Conservation (phyloP, 345 rosid species). For the Crucihimalaya himalaica region DNA sequence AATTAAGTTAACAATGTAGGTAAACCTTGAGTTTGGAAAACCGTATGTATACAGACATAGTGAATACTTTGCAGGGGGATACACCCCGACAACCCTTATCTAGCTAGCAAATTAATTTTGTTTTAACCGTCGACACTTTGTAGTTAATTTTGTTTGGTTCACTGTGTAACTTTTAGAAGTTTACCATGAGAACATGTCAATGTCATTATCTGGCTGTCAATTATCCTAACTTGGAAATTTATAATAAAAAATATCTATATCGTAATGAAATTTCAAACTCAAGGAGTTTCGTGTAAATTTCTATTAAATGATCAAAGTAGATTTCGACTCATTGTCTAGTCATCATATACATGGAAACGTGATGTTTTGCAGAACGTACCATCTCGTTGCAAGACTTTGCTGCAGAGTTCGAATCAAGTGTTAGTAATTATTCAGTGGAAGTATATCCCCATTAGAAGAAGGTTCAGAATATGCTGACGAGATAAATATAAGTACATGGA, state of each 20-base stretch:
- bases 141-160: background rate
- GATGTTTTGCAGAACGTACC: slow-evolving; percentile 17
- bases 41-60: no score
- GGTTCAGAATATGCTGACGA: background rate
- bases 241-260: background rate
- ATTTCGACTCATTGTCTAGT: slow-evolving; percentile 35
- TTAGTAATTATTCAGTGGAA: background rate
- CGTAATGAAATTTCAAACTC: background rate
- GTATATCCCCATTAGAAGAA: background rate
- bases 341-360: slow-evolving; percentile 31
- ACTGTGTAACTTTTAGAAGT: background rate
- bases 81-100: no score
- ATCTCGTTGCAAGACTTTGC: slow-evolving; percentile 3
- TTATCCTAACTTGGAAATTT: background rate
- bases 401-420: background rate
- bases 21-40: no score
- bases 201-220: slow-evolving; percentile 22
- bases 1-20: no score
- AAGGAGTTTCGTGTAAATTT: slow-evolving; percentile 20
- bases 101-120: no score
- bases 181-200: background rate
- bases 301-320: background rate
- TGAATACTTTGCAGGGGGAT: no score
- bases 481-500: background rate
- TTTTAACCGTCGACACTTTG: background rate